Evolutionary conservation across 371 early-diverging fungal genomes (phyloP).

Genomic region (Fennellomyces sp.): DNA sequence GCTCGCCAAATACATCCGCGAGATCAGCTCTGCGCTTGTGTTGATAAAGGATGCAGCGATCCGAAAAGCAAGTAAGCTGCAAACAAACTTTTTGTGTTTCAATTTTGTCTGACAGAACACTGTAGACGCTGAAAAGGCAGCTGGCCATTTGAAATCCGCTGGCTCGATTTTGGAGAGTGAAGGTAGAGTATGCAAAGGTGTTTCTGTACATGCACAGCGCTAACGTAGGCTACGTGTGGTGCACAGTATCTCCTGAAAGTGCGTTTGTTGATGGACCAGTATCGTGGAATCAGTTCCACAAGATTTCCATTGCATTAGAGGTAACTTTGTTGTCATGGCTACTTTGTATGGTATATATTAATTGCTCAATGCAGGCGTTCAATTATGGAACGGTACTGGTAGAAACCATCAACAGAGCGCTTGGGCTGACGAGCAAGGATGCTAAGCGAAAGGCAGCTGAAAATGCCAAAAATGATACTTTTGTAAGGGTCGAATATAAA

Average conservation of each 20-base stretch:
- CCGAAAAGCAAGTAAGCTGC: constrained; percentile 16
- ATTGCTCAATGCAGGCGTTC: constrained; percentile 21
- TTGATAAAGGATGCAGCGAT: constrained; percentile 13
- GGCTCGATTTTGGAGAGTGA: constrained; percentile 16
- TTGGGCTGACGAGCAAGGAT: constrained; percentile 45
- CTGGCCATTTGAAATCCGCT: constrained; percentile 14
- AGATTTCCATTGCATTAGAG: constrained; percentile 31
- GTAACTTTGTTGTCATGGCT: constrained; percentile 11
- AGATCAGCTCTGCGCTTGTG: constrained; percentile 25
- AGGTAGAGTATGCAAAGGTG: background rate
- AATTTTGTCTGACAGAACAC: background rate
- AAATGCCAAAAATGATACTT: constrained; percentile 21
- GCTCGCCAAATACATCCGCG: constrained; percentile 26
- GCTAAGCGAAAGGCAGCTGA: constrained; percentile 42
- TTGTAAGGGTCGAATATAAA: constrained; percentile 24
- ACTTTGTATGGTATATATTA: background rate
- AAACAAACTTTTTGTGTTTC: background rate
- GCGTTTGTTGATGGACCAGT: constrained; percentile 16
- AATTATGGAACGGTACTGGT: constrained; percentile 40
- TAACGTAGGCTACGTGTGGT: no score
- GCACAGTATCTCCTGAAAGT: constrained; percentile 11
- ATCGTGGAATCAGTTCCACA: constrained; percentile 38
- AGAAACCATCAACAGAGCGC: constrained; percentile 36
- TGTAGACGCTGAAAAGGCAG: constrained; percentile 15
- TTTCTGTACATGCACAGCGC: background rate